A percentile compares a stretch with the other conserved stretches of the same genome.
Conservation (phyloP, 148 eudicot species). For the Persicaria tinctoria region DNA sequence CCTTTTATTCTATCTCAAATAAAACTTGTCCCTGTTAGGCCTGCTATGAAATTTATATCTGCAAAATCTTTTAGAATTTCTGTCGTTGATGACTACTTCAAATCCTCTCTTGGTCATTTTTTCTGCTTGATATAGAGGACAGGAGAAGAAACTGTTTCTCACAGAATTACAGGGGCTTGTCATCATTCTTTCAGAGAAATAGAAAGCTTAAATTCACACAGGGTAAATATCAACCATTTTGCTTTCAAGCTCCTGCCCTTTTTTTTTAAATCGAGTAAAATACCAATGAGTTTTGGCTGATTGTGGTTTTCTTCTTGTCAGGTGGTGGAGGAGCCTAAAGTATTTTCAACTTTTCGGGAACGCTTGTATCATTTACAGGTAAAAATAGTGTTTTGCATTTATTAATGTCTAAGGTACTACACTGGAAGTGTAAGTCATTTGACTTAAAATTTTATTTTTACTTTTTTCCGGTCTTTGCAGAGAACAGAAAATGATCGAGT, state of each 20-base stretch:
- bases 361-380: conserved; percentile 83
- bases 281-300: background rate
- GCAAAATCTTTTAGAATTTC: background rate
- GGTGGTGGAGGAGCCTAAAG: conserved; percentile 60
- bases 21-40: background rate
- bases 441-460: background rate
- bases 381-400: background rate
- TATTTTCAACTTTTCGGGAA: conserved; percentile 78
- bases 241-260: conserved; percentile 1
- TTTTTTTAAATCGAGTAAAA: conserved; percentile 1
- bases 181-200: conserved; percentile 65
- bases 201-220: conserved; percentile 46
- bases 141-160: conserved; percentile 58
- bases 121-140: conserved; percentile 40
- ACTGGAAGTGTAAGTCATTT: background rate
- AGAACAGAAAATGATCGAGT: conserved; percentile 86
- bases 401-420: background rate
- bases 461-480: conserved; percentile 35
- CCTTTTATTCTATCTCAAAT: background rate
- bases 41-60: background rate
- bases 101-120: background rate
- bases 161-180: conserved; percentile 54
- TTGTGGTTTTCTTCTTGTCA: conserved; percentile 25
- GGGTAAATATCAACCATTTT: conserved; percentile 34
- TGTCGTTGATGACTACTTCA: background rate